These are phyloP conservation scores for Termitomyces sp. DNA, from an alignment of 768 basidiomycete species.

Conservation along the genomic window DNA sequence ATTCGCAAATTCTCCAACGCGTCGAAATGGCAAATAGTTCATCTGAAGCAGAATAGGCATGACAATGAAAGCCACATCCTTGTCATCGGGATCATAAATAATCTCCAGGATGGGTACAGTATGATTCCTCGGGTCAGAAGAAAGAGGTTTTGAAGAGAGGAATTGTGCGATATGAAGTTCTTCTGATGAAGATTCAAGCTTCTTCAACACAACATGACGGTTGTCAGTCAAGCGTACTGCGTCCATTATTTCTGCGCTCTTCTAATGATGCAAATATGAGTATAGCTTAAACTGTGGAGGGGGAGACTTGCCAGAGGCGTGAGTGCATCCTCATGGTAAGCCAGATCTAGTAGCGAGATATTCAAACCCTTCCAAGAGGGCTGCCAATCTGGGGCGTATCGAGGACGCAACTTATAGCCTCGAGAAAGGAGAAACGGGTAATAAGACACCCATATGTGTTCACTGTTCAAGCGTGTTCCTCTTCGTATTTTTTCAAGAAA, in stretches of 20 bases:
- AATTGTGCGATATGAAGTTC: not conserved
- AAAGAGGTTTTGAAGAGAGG: slow-evolving; percentile 1
- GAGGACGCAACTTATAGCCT: not conserved
- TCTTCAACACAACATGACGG: slow-evolving; percentile 1
- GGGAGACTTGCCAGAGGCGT: not conserved
- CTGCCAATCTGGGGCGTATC: not conserved
- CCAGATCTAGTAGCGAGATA: not conserved
- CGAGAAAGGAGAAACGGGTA: not conserved
- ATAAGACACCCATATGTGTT: not conserved
- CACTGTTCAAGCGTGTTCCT: not conserved
- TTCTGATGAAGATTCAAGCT: not conserved
- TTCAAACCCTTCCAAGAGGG: not conserved
- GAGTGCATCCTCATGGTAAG: not conserved
- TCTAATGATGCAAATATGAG: not conserved
- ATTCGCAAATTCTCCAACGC: slow-evolving; percentile 7
- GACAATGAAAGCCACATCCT: slow-evolving; percentile 3
- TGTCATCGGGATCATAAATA: slow-evolving; percentile 1
- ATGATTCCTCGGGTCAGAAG: slow-evolving; percentile 7
- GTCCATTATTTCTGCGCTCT: not conserved
- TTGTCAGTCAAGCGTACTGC: not conserved
- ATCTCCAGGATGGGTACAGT: slow-evolving; percentile 6
- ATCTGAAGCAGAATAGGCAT: slow-evolving; percentile 10
- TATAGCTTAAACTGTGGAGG: not conserved
- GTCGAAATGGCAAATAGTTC: slow-evolving; percentile 7
- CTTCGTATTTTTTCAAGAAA: not conserved